Conservation (phyloP, 306 rosid genomes). For the Trifolium fragiferum region DNA sequence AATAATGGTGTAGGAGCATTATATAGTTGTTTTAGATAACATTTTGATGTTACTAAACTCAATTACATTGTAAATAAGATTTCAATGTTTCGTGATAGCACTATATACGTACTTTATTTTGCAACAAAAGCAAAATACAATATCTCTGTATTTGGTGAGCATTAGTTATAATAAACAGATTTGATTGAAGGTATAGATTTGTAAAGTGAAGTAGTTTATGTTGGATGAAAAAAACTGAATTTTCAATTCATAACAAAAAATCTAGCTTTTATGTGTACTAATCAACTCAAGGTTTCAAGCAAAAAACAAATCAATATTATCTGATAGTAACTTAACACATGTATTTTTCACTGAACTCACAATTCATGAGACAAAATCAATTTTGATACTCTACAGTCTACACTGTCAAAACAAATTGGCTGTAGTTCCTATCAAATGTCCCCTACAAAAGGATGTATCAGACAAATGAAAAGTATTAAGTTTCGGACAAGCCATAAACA, state of each 20-base stretch:
- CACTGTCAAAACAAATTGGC: neutral
- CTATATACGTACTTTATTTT: too few relatives aligned
- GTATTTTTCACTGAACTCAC: neutral
- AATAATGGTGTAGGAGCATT: neutral
- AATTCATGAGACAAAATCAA: neutral
- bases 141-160: too few relatives aligned
- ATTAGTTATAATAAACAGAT: too few relatives aligned
- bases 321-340: neutral
- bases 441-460: neutral
- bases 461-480: neutral
- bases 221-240: too few relatives aligned
- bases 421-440: neutral
- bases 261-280: too few relatives aligned
- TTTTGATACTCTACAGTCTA: neutral
- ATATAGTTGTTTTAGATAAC: neutral
- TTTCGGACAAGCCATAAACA: slow-evolving; percentile 12
- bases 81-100: too few relatives aligned
- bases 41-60: neutral
- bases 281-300: neutral
- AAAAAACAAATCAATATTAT: too few relatives aligned
- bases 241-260: too few relatives aligned
- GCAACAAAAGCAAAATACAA: too few relatives aligned
- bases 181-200: too few relatives aligned
- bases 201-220: too few relatives aligned
- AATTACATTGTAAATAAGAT: too few relatives aligned